Percentiles rank a stretch among this genome's conserved stretches.
Conservation (phyloP, 768 basidiomycete genomes). For the Steccherinum ochraceum region DNA sequence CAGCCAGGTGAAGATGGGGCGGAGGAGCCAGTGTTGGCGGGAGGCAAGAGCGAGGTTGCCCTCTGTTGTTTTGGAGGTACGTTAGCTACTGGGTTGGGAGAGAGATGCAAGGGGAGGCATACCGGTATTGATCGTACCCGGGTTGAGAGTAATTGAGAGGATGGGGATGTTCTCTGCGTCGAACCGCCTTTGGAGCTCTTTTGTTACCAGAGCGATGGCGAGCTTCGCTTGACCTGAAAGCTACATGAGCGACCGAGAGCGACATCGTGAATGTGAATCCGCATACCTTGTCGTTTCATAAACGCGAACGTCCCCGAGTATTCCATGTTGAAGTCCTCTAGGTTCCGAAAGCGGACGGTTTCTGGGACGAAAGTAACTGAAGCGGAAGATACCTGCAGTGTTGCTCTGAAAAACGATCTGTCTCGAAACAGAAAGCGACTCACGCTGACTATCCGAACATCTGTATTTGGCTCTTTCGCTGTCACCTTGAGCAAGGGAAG, state of each 20-base stretch:
- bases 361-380: background rate
- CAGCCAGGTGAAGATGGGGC: background rate
- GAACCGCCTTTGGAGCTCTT: constrained; percentile 42
- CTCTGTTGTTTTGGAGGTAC: no score
- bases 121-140: constrained; percentile 35
- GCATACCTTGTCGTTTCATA: constrained; percentile 15
- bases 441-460: constrained; percentile 60
- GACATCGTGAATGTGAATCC: background rate
- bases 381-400: background rate
- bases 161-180: constrained; percentile 29
- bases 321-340: no score
- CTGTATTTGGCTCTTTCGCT: constrained; percentile 38
- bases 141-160: constrained; percentile 35
- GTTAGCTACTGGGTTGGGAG: background rate
- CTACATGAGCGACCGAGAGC: constrained; percentile 23
- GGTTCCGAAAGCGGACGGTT: background rate
- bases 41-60: background rate
- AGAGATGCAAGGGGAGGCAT: background rate
- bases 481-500: constrained; percentile 48
- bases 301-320: no score
- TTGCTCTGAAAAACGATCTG: background rate
- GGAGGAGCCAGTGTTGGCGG: background rate
- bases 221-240: constrained; percentile 45
- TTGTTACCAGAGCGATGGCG: constrained; percentile 43
- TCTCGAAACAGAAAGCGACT: constrained; percentile 9